phyloP scores from a whole-genome alignment of 257 asterid genomes.

The Mentha longifolia region DNA sequence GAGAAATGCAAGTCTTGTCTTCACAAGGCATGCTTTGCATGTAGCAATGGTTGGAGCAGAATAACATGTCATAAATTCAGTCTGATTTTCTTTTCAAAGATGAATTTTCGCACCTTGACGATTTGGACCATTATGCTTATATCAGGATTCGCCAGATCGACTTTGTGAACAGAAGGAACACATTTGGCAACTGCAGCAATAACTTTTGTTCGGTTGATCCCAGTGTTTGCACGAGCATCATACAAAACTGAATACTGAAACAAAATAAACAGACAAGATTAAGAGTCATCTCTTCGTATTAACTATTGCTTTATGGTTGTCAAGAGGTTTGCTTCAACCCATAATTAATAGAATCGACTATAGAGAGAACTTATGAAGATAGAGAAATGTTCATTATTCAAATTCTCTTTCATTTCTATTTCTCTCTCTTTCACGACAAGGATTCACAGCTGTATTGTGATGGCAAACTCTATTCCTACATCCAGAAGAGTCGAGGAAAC shows the following conservation, averaged over 20 bases:
- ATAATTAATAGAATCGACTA: not conserved
- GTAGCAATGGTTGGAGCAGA: not conserved
- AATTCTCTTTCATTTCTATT: not conserved
- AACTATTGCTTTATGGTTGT: not conserved
- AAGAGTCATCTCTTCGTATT: not conserved
- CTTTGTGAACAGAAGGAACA: slow-evolving; percentile 80
- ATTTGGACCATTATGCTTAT: slow-evolving; percentile 78
- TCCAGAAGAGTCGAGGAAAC: no score
- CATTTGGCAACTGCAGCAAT: slow-evolving; percentile 82
- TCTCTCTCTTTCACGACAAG: not conserved
- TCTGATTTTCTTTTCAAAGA: no score
- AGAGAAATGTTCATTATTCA: not conserved
- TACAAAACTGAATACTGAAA: slow-evolving; percentile 83
- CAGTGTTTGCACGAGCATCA: slow-evolving; percentile 96
- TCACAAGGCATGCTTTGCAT: slow-evolving; percentile 6
- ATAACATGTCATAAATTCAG: no score
- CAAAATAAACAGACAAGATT: slow-evolving; percentile 15
- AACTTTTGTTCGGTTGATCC: slow-evolving; percentile 74
- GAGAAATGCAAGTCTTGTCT: not conserved
- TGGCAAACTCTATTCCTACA: no score
- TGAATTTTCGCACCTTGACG: slow-evolving; percentile 62
- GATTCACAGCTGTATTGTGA: no score
- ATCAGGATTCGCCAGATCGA: slow-evolving; percentile 87
- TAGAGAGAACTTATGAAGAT: not conserved
- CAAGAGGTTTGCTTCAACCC: slow-evolving; percentile 11